Conservation (phyloP, 2,329 filamentous ascomycete species). For the Colletotrichum karsti region DNA sequence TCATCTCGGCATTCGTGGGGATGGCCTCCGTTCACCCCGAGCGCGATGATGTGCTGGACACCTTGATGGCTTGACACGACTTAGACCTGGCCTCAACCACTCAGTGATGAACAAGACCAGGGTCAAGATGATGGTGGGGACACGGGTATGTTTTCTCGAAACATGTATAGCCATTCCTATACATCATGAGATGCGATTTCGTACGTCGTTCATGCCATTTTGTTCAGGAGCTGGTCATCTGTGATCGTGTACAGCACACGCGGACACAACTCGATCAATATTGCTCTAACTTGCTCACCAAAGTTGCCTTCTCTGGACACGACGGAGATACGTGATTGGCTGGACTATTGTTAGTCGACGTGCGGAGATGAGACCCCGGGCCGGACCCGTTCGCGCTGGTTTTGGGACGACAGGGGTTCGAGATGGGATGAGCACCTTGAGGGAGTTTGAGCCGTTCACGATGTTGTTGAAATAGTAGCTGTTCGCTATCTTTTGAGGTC, state of each 20-base stretch:
- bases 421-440: conserved; percentile 22
- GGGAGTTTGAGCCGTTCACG: conserved; percentile 12
- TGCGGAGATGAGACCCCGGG: conserved; percentile 11
- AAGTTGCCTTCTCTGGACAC: conserved; percentile 34
- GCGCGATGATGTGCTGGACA: conserved; percentile 19
- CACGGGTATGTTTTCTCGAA: background rate
- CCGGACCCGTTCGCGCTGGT: conserved; percentile 22
- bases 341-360: background rate
- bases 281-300: conserved; percentile 46
- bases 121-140: background rate
- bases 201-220: background rate
- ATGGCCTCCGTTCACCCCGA: background rate
- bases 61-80: conserved; percentile 18
- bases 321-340: conserved; percentile 40
- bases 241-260: background rate
- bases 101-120: background rate
- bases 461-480: background rate
- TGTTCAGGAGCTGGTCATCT: background rate
- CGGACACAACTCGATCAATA: conserved; percentile 33
- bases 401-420: conserved; percentile 22
- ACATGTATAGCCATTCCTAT: background rate
- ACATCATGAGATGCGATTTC: background rate
- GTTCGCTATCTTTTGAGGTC: background rate
- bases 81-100: background rate
- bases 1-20: background rate